These are phyloP conservation scores for Turnera subulata DNA, from an alignment of 345 rosid species.

Conservation along the genomic window DNA sequence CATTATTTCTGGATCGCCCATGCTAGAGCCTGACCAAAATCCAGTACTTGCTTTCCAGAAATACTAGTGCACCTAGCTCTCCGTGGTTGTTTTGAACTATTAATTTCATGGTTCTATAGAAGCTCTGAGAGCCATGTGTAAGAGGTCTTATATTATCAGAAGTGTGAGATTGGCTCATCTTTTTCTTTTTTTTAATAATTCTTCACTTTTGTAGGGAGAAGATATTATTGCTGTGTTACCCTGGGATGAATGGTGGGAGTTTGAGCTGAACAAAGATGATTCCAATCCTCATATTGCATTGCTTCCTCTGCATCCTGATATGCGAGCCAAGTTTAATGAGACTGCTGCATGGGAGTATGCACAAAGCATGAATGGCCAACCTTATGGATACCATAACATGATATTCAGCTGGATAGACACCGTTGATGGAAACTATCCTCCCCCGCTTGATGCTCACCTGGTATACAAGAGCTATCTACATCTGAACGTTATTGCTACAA, in stretches of 20 bases:
- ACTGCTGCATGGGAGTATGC: constrained; percentile 99
- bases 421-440: constrained; percentile 74
- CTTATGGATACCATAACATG: constrained; percentile 97
- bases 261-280: constrained; percentile 84
- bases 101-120: too few relatives aligned
- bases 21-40: not conserved
- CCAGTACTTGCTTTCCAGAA: not conserved
- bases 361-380: constrained; percentile 73
- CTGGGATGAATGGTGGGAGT: constrained; percentile 99
- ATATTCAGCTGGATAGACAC: constrained; percentile 99
- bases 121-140: too few relatives aligned
- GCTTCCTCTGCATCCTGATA: constrained; percentile 87
- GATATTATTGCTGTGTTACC: constrained; percentile 74
- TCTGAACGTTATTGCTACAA: not conserved
- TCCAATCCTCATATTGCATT: constrained; percentile 87
- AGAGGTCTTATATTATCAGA: too few relatives aligned
- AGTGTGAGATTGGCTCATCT: not conserved
- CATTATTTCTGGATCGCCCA: not conserved
- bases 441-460: constrained; percentile 92
- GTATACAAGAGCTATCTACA: constrained; percentile 34
- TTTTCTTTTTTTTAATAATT: not conserved
- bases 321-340: constrained; percentile 83
- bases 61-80: not conserved
- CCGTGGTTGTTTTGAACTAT: not conserved
- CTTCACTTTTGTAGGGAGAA: constrained; percentile 58